Evolutionary conservation across 2,329 filamentous ascomycete species (phyloP), one percentile per base, ranked within the genome.

Genomic region (Zymoseptoria ardabiliae): DNA sequence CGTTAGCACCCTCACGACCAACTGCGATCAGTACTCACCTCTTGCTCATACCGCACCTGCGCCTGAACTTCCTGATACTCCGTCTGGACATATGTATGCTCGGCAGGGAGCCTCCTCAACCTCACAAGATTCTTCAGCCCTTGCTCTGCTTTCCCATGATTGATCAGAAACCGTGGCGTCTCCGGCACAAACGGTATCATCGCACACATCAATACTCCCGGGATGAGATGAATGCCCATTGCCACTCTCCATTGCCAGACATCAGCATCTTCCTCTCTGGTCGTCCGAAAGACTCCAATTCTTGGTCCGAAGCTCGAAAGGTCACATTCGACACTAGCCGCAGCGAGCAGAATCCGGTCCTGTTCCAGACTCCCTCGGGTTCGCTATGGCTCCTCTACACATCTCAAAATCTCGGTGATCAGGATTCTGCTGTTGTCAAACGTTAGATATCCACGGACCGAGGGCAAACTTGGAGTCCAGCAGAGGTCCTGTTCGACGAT

Each of bases 31-130:
- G 6, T 3, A n/a, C 41, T 50, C 52, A 58, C 87, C 72, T 91
- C 88, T 57, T 87, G 79, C 70, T 92, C 89, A 19, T 86, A 83
- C 63, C 89, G 81, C 61, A 89, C 82, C 54, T 87, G 81, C 20
- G 78, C 76, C 64, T 84, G 82, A 71, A 92, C 90, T 76, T 77
- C 58, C 77, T 77, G 57, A 89, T 82, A 70, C 70, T 91, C 86
- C 2, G 62, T 62, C 52, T 71, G 71, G 2, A 73, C 67, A 56
- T 70, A 71, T 59, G 66, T 67, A 60, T 73, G 70, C 4, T 70
- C 65, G 4, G 55, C 55, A 2, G 66, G 63, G 3, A 73, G 63
- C 23, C 69, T 64, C 20, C 71, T 69, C 4, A 73, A 57, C 41
- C 61, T 68, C 13, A 67, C 62, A 7, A 73, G 64, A 51, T 70